Conservation (phyloP, 352 stramenopile genomes). For the Globisporangium carolinianum region DNA sequence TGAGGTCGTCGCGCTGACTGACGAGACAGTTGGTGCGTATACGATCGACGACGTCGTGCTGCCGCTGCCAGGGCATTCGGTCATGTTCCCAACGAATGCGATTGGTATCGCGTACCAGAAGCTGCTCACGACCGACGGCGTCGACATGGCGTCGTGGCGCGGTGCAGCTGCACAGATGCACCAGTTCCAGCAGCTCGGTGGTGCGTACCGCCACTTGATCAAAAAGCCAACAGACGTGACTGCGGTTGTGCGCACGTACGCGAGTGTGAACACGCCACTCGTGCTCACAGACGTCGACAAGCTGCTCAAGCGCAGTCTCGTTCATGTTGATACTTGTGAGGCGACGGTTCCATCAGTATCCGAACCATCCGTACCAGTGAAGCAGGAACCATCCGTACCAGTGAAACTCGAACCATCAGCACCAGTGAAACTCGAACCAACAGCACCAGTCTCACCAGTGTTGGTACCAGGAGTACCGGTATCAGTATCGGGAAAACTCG, state of each 20-base stretch:
- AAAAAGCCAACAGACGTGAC: slow-evolving; percentile 72
- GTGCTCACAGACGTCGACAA: slow-evolving; percentile 59
- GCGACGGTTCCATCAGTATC: no score
- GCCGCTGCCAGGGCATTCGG: slow-evolving; percentile 87
- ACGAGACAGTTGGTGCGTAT: slow-evolving; percentile 84
- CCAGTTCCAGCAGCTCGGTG: slow-evolving; percentile 63
- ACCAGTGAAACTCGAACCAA: no score
- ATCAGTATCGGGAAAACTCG: not conserved
- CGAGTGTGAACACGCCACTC: slow-evolving; percentile 38
- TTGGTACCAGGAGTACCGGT: not conserved
- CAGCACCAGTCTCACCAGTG: not conserved
- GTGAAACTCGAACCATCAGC: no score
- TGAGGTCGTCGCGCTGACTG: slow-evolving; percentile 47
- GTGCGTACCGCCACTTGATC: slow-evolving; percentile 91
- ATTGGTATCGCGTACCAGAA: slow-evolving; percentile 40
- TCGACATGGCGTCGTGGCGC: slow-evolving; percentile 37
- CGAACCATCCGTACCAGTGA: no score
- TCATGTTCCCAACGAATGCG: slow-evolving; percentile 80
- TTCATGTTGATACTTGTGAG: slow-evolving; percentile 64
- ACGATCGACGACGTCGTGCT: slow-evolving; percentile 92
- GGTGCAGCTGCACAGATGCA: slow-evolving; percentile 20
- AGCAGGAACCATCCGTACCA: no score
- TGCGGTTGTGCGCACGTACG: slow-evolving; percentile 59
- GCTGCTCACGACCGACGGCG: slow-evolving; percentile 46
- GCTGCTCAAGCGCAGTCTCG: slow-evolving; percentile 67